Evolutionary conservation across 1,139 yeast species (phyloP).

Genomic region (Debaryomyces coudertii): DNA sequence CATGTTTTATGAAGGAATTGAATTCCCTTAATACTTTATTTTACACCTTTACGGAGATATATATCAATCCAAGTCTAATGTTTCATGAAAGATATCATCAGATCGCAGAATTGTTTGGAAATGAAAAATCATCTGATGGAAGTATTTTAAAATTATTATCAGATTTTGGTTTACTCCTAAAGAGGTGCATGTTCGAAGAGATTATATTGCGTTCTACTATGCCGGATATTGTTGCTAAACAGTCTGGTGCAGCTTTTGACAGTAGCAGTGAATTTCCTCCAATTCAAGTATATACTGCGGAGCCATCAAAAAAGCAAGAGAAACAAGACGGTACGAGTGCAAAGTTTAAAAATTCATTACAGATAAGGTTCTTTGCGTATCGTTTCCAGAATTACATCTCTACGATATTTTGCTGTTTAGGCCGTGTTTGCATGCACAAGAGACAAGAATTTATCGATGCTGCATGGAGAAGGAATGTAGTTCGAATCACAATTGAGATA

Average conservation of each 20-base stretch:
- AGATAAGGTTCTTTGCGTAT: constrained; percentile 54
- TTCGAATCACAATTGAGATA: constrained; percentile 42
- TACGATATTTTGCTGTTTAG: constrained; percentile 41
- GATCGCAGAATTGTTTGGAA: constrained; percentile 48
- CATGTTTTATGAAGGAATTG: constrained; percentile 36
- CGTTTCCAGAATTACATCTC: constrained; percentile 55
- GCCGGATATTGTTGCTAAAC: constrained; percentile 51
- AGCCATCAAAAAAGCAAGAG: constrained; percentile 31
- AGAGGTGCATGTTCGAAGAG: constrained; percentile 61
- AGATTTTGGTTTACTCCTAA: constrained; percentile 47
- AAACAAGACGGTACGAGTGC: constrained; percentile 50
- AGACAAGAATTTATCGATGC: constrained; percentile 44
- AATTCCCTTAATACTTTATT: constrained; percentile 42
- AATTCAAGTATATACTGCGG: constrained; percentile 36
- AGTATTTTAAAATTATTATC: constrained; percentile 28
- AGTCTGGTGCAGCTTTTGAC: constrained; percentile 40
- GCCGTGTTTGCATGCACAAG: constrained; percentile 46
- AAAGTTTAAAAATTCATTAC: constrained; percentile 62
- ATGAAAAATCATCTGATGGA: constrained; percentile 32
- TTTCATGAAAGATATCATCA: constrained; percentile 53
- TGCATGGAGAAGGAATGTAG: constrained; percentile 41
- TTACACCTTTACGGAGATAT: constrained; percentile 54
- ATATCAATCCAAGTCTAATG: constrained; percentile 52
- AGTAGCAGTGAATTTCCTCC: constrained; percentile 37
- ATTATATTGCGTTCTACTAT: constrained; percentile 47